phyloP scores from a whole-genome alignment of 768 basidiomycete genomes.

The Udeniomyces megalosporus region DNA sequence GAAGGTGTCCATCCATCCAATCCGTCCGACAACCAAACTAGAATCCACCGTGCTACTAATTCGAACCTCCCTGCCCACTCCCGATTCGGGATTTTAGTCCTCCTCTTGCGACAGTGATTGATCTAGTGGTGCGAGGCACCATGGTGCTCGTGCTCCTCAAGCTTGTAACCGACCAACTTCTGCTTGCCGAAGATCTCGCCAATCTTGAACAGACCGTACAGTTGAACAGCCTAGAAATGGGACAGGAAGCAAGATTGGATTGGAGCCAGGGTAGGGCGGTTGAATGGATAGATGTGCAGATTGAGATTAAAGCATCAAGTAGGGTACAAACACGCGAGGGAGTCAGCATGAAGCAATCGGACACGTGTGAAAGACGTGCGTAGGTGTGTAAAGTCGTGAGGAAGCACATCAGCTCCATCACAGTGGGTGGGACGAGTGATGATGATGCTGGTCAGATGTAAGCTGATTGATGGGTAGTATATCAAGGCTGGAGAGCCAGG shows the following conservation, averaged over 20 bases:
- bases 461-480: neutral
- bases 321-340: too few relatives aligned
- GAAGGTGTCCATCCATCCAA: neutral
- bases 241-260: too few relatives aligned
- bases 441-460: neutral
- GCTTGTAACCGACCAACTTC: slow-evolving; percentile 60
- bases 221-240: slow-evolving; percentile 38
- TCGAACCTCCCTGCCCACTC: neutral
- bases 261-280: too few relatives aligned
- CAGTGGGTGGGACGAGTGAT: neutral
- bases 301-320: neutral
- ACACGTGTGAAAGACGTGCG: too few relatives aligned
- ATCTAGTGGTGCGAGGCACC: neutral
- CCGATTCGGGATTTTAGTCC: neutral
- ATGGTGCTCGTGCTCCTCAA: slow-evolving; percentile 27
- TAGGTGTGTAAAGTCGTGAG: too few relatives aligned
- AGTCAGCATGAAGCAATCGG: too few relatives aligned
- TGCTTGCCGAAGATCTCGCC: slow-evolving; percentile 76
- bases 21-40: neutral
- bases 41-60: neutral
- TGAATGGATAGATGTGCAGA: neutral
- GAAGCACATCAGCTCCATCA: too few relatives aligned
- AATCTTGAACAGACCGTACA: slow-evolving; percentile 83
- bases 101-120: neutral
- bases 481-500: neutral